These are phyloP conservation scores for Melaleuca alternifolia DNA, from an alignment of 345 rosid genomes.

Conservation along the genomic window DNA sequence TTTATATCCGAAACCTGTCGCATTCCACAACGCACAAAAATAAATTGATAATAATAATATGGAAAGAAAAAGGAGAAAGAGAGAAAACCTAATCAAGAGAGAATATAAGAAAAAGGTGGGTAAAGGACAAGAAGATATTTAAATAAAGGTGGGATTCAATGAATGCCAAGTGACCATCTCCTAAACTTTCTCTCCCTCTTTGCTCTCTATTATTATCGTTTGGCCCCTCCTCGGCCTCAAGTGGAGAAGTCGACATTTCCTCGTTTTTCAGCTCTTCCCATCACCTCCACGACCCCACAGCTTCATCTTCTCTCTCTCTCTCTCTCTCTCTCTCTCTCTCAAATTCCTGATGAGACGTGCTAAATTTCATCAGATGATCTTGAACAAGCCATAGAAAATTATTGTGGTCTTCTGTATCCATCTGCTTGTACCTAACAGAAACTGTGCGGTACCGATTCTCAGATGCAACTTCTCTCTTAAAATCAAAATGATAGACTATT, in stretches of 20 bases:
- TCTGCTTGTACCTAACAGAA: conserved; percentile 10
- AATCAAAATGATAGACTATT: neutral
- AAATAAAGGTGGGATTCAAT: neutral
- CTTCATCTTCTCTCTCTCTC: neutral
- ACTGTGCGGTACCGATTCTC: neutral
- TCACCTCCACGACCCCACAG: conserved; percentile 4
- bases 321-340: neutral
- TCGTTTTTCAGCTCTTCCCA: conserved; percentile 15
- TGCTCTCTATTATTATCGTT: neutral
- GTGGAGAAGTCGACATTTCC: conserved; percentile 17
- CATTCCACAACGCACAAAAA: neutral
- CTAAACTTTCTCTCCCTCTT: neutral
- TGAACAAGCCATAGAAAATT: conserved; percentile 2
- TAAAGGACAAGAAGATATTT: neutral
- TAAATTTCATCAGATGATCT: conserved; percentile 9
- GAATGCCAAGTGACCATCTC: neutral
- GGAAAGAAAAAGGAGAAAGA: neutral
- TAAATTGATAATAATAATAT: neutral
- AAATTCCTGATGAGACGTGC: conserved; percentile 10
- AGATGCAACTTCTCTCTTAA: neutral
- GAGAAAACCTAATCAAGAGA: neutral
- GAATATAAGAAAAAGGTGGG: neutral
- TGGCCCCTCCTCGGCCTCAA: neutral
- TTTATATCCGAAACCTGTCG: neutral
- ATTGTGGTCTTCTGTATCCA: neutral